Base-by-base conservation (phyloP, 768 basidiomycete genomes). In the Naganishia onofrii region DNA sequence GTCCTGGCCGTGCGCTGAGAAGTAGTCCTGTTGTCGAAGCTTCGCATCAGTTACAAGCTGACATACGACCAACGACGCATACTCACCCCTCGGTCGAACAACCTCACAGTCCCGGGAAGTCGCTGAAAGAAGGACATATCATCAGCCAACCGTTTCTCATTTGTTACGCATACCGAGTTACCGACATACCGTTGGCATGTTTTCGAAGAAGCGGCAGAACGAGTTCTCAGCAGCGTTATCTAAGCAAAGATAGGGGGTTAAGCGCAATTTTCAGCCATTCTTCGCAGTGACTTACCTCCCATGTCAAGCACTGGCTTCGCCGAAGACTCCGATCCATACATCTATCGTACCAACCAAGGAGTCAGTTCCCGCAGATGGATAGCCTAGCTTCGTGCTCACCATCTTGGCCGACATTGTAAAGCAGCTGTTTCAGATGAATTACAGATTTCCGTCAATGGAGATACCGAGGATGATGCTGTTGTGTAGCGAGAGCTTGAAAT, bases 1-100 rank as follows among this genome's bases (percentile, higher is more conserved):
- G 80, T 97, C 94, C 5, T 86, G 82, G 0, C 93, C 93, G 76
- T 97, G 92, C 0, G 88, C 89, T n/a, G 88, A 87, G 82, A 92
- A 97, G 81, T 86, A 97, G 19, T 90, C 88, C 75, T 83, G 66
- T 23, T 38, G 38, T 8, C 7, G 29, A 32, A 26, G 13, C 44
- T 36, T 28, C 31, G 2, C 31, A 17, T 42, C 0, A 34, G 38
- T 12, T 19, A 55, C 8, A 29, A 13, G 53, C 53, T 23, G n/a
- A 32, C 28, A 23, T 32, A n/a, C 17, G 8, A 19, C n/a, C 44
- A 17, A 12, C 42, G 26, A 46, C 13, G 28, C 57, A 32, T 64
- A 72, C 81, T 68, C 64, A 83, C 83, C 23, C 78, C 79, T 66
- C 93, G 88, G 76, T 89, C 87, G 79, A 98, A 97, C 19, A 99